These are phyloP conservation scores for Eimeria praecox DNA, from an alignment of 169 alveolate species.

Conservation along the genomic window DNA sequence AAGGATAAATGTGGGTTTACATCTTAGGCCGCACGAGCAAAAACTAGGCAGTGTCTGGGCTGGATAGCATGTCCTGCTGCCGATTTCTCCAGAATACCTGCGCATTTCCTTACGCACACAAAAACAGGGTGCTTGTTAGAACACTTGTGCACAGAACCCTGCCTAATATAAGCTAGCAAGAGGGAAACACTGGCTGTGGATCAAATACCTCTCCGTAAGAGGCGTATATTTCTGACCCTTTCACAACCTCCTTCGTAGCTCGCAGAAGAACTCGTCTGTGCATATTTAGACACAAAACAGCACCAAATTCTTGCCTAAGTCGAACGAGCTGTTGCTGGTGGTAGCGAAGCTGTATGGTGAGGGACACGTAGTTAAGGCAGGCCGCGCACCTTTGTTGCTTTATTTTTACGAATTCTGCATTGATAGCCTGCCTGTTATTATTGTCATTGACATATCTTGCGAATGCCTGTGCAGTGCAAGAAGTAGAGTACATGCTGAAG, in stretches of 20 bases:
- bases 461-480: background rate
- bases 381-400: slow-evolving; percentile 55
- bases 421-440: slow-evolving; percentile 10
- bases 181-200: background rate
- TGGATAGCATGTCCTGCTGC: background rate
- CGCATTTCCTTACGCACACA: background rate
- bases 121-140: background rate
- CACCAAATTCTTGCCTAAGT: background rate
- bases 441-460: slow-evolving; percentile 71
- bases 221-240: slow-evolving; percentile 62
- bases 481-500: background rate
- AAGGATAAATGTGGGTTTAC: background rate
- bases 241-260: slow-evolving; percentile 35
- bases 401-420: slow-evolving; percentile 49
- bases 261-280: slow-evolving; percentile 57
- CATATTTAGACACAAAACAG: background rate
- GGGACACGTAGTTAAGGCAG: background rate
- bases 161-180: background rate
- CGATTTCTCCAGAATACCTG: slow-evolving; percentile 73
- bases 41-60: background rate
- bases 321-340: background rate
- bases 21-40: background rate
- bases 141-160: background rate
- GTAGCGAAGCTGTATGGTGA: background rate
- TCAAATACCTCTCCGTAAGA: slow-evolving; percentile 54